Evolutionary conservation across 1,139 yeast genomes (phyloP), one percentile per base, ranked within the genome.

Genomic region (Starmera stellimalicola): DNA sequence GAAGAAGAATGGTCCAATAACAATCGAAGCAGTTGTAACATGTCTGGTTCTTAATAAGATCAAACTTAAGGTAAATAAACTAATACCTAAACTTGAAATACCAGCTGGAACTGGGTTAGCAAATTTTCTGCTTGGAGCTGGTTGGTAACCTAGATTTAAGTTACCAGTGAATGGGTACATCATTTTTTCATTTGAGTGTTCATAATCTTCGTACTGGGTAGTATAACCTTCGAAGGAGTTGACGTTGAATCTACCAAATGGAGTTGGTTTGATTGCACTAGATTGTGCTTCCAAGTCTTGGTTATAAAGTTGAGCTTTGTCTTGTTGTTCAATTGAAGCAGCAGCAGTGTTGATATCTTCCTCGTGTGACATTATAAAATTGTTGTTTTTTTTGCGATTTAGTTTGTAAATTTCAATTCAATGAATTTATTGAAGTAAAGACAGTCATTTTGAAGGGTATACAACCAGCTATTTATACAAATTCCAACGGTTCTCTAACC

Each of bases 71-170:
- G 54, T 50, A 34, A 61, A 49, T 33, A 61, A 54, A 50, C 74
- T 61, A 45, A 74, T 64, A 2, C 78, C 70, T 54, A 72, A 76
- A 2, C 71, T 73, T 18, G 69, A 60, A 37, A 75, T 60, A 2
- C 82, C 83, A 39, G 74, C 55, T 4, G 84, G 81, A 18, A 75
- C 71, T 1, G 83, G 79, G 45, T 77, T 74, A 25, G 70, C 81
- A 37, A 59, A 44, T 23, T 57, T 54, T 24, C 54, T 35, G 16
- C 36, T 33, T 5, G 49, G 45, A 5, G 35, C 28, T 11, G 44
- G 36, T 30, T 69, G 56, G 38, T 66, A 61, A 39, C 75, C 77
- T 16, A 30, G 25, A n/a, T 30, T 30, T 16, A 20, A 30, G 18
- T 29, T 27, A 14, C 34, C 25, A 11, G 29, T 26, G 16, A 26